Conservation (phyloP, 768 basidiomycete genomes). For the Russula sp. region DNA sequence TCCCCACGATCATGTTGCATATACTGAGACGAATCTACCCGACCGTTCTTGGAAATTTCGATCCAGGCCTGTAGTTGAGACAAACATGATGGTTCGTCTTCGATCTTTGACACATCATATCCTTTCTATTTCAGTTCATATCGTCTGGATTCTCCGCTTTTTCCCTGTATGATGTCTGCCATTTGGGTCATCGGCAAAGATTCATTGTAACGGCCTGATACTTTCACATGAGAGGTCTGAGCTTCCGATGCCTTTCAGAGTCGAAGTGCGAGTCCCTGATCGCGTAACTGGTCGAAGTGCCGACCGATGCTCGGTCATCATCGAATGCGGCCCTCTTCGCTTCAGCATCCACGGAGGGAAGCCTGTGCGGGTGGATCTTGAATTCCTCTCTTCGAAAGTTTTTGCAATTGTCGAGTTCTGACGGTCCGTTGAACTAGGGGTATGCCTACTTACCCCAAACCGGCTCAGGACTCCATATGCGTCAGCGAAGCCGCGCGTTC, state of each 20-base stretch:
- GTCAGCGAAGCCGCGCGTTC: constrained; percentile 69
- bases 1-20: background rate
- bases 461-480: constrained; percentile 71
- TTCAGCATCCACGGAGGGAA: background rate
- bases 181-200: background rate
- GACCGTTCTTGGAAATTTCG: background rate
- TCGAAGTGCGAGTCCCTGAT: background rate
- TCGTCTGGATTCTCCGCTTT: background rate
- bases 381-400: background rate
- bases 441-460: constrained; percentile 60
- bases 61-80: constrained; percentile 67
- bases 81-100: constrained; percentile 65
- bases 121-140: background rate
- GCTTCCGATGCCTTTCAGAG: background rate
- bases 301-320: background rate
- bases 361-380: background rate
- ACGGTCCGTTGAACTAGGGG: constrained; percentile 36
- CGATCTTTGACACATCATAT: background rate
- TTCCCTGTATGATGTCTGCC: background rate
- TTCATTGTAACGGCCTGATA: background rate
- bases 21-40: background rate
- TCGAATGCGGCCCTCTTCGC: background rate
- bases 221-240: background rate
- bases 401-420: background rate
- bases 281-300: background rate